Evolutionary conservation across 1,284 basidiomycete genomes (phyloP).

Genomic region (Apiotrichum sp.): DNA sequence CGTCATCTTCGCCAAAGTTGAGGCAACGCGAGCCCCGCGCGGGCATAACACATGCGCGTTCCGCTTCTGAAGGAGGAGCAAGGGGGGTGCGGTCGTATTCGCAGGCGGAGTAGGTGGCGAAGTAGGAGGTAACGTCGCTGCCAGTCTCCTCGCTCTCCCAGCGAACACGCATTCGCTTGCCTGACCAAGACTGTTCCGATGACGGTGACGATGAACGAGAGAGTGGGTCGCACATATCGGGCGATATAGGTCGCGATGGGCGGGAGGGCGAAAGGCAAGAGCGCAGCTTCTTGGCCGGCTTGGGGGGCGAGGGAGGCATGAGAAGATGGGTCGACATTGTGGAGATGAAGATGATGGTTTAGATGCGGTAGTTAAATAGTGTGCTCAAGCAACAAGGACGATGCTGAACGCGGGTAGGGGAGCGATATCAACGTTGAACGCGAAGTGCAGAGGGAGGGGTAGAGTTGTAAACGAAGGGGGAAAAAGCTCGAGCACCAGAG

Average conservation of each 20-base stretch:
- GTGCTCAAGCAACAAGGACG: background rate
- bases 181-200: constrained; percentile 12
- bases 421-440: background rate
- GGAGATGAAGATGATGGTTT: background rate
- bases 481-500: background rate
- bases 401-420: background rate
- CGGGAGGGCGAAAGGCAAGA: constrained; percentile 38
- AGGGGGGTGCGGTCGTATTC: constrained; percentile 49
- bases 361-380: background rate
- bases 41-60: constrained; percentile 44
- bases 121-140: constrained; percentile 36
- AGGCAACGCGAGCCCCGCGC: constrained; percentile 39
- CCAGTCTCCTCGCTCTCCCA: constrained; percentile 35
- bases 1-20: constrained; percentile 16
- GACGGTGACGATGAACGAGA: constrained; percentile 8
- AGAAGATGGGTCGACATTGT: constrained; percentile 11
- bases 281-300: constrained; percentile 30
- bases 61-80: constrained; percentile 44
- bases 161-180: constrained; percentile 35
- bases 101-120: constrained; percentile 42
- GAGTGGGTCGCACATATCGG: background rate
- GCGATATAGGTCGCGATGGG: background rate
- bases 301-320: constrained; percentile 9
- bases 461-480: background rate
- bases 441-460: no score